Evolutionary conservation across 345 rosid genomes (phyloP).

Genomic region (Eucalyptus leucophloia): DNA sequence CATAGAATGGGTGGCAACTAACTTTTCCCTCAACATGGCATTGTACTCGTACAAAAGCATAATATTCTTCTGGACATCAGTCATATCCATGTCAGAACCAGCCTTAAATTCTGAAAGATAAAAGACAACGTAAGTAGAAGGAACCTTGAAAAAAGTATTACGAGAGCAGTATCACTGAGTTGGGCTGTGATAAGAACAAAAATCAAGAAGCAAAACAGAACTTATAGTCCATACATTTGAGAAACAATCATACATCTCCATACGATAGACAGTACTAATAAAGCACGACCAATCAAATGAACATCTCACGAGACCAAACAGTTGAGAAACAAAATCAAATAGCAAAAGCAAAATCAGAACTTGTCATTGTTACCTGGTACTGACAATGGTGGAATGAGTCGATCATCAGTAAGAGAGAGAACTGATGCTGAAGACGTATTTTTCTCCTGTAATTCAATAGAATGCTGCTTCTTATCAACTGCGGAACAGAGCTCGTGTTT

Average conservation of each 20-base stretch:
- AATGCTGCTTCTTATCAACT: background rate
- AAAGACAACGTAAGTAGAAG: background rate
- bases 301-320: background rate
- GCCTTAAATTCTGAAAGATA: constrained; percentile 44
- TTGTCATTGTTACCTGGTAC: background rate
- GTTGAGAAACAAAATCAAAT: background rate
- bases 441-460: background rate
- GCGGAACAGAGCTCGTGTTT: background rate
- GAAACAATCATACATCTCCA: background rate
- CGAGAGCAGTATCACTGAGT: background rate
- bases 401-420: background rate
- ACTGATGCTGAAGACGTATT: background rate
- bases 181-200: background rate
- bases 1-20: constrained; percentile 40
- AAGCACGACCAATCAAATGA: background rate
- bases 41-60: constrained; percentile 58
- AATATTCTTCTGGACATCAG: constrained; percentile 54
- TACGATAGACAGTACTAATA: background rate
- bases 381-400: background rate
- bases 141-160: background rate
- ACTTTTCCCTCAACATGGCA: constrained; percentile 55
- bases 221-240: background rate
- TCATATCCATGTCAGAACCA: constrained; percentile 41
- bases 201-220: background rate
- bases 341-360: background rate